Percentiles rank a stretch among this genome's conserved stretches.
phyloP scores from a whole-genome alignment of 345 rosid genomes.

The Gossypium turneri region DNA sequence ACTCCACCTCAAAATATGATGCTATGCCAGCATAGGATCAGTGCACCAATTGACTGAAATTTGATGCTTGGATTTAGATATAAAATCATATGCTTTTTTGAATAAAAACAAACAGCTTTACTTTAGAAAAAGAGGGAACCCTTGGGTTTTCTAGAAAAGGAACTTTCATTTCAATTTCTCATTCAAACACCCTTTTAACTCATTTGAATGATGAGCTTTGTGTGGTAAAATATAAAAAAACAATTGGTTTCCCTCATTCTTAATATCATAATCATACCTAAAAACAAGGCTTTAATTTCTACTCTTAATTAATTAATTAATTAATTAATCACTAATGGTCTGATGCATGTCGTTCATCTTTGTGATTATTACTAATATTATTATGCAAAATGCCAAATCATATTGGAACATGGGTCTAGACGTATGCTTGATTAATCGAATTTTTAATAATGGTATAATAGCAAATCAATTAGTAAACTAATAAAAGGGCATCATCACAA shows the following conservation, averaged over 20 bases:
- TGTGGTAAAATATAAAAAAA: not conserved
- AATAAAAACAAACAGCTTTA: not conserved
- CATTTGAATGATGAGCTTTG: not conserved
- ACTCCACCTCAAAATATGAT: not conserved
- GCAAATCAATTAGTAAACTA: not conserved
- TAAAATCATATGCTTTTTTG: not conserved
- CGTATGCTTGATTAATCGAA: not conserved
- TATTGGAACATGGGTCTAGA: not conserved
- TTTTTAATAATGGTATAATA: conserved; percentile 2
- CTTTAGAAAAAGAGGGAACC: not conserved
- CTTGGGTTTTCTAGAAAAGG: not conserved
- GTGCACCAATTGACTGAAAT: not conserved
- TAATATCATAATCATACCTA: not conserved
- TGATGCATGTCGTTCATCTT: not conserved
- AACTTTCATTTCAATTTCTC: not conserved
- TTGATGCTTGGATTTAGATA: not conserved
- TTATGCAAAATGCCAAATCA: not conserved
- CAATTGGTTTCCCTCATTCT: not conserved
- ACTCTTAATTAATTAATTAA: too few relatives aligned
- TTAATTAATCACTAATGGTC: not conserved
- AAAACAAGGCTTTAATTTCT: not conserved
- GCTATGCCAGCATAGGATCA: not conserved
- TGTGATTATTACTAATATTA: not conserved
- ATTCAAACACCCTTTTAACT: not conserved
- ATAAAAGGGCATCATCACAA: not conserved